These are phyloP conservation scores for Populus deltoides DNA, from an alignment of 345 rosid genomes.

Conservation along the genomic window DNA sequence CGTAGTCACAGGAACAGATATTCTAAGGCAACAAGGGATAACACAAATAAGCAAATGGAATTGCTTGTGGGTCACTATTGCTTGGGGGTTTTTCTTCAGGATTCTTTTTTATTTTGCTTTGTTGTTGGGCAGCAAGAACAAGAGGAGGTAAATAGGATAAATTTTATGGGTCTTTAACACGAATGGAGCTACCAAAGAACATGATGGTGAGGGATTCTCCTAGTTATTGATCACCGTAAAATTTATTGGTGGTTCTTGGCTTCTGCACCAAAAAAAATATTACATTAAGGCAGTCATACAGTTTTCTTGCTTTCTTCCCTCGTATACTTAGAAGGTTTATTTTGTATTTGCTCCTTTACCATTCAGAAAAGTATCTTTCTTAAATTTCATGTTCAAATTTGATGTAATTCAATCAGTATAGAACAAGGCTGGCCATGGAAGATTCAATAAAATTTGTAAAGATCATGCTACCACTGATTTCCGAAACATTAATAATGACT, in stretches of 20 bases:
- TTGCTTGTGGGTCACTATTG: constrained; percentile 35
- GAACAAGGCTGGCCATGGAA: neutral
- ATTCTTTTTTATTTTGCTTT: constrained; percentile 30
- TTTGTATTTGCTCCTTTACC: neutral
- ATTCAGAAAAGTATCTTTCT: neutral
- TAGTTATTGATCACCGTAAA: neutral
- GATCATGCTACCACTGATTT: neutral
- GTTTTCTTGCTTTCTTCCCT: neutral
- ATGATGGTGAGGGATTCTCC: neutral
- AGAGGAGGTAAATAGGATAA: constrained; percentile 14
- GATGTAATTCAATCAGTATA: neutral
- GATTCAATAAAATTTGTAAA: neutral
- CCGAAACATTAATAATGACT: neutral
- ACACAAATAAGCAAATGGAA: constrained; percentile 36
- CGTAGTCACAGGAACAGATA: constrained; percentile 22
- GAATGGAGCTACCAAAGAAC: too few species aligned
- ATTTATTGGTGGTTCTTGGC: neutral
- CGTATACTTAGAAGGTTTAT: neutral
- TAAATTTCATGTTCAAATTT: neutral
- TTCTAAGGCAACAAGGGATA: constrained; percentile 17
- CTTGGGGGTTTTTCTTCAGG: constrained; percentile 31
- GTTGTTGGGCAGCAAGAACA: constrained; percentile 37
- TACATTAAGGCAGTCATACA: neutral
- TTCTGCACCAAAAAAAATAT: neutral
- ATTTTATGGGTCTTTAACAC: too few species aligned